Base-by-base conservation (phyloP, 2,329 filamentous ascomycete species). In the Thielaviopsis cerberus region DNA sequence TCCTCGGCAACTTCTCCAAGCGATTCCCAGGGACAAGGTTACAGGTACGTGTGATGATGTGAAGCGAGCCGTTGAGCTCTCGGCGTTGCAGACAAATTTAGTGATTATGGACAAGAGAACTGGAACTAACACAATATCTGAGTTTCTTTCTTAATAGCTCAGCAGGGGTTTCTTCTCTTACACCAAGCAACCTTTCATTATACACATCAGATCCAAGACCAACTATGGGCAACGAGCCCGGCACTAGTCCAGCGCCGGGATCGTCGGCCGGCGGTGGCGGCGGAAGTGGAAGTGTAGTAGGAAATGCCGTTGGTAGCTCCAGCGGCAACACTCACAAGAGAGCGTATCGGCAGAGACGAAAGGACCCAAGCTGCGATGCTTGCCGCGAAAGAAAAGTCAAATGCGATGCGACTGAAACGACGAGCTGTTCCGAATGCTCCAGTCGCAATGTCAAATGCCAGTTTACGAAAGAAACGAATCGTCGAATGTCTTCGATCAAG, bases 401-500 rank as follows among this genome's bases (percentile, higher is more conserved):
- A 77, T 98, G 92, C 70, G 92, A 98, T 73, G 92, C 92, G 30
- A 97, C 92, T 17, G 92, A 97, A 68, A 95, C 88, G 20, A 84
- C 87, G 11, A 95, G 91, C 71, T 98, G 92, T 69, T 96, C 92
- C 1, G 92, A 98, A 71, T 98, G 92, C 72, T 92, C 88, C 4
- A 96, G 90, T 69, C 84, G 92, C 63, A 94, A 91, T 67, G 91
- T 97, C 63, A 94, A 94, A 69, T 98, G 92, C 68, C 91, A 97
- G 67, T 98, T 98, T 68, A 98, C 92, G 54, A 98, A 98, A 72
- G 92, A 98, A 71, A 98, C 92, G 13, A 98, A 98, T 69, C 80
- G 92, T 60, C 82, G 92, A 62, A 98, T 98, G 92, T 97, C 92
- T 20, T 97, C 91, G 1, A 97, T 97, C 72, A 98, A 97, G 79